These are phyloP conservation scores for Pistacia atlantica DNA, from an alignment of 345 rosid species.

Conservation along the genomic window DNA sequence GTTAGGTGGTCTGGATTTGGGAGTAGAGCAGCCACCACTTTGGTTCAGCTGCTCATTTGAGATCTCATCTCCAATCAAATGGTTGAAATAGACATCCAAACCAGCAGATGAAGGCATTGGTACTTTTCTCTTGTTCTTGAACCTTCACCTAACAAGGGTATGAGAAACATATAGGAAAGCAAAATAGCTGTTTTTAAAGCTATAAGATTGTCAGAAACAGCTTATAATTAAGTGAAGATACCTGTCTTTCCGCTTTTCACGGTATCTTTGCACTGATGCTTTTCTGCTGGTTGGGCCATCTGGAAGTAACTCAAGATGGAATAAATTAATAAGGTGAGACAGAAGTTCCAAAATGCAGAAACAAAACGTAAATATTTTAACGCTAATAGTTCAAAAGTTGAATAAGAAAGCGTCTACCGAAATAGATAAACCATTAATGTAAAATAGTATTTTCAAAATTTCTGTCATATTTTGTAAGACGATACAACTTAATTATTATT, in stretches of 20 bases:
- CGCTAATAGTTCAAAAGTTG: neutral
- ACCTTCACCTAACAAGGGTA: constrained; percentile 55
- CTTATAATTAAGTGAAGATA: constrained; percentile 23
- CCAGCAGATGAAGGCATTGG: constrained; percentile 34
- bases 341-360: neutral
- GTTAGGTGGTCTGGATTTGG: constrained; percentile 27
- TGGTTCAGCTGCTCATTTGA: constrained; percentile 28
- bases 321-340: neutral
- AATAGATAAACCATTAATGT: neutral
- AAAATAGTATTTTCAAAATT: too few species aligned
- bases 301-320: constrained; percentile 3
- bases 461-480: neutral
- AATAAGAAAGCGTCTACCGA: neutral
- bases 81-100: constrained; percentile 30
- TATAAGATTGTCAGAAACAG: constrained; percentile 9
- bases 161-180: constrained; percentile 34
- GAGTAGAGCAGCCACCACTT: constrained; percentile 21
- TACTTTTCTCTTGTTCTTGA: constrained; percentile 46
- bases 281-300: constrained; percentile 34
- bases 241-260: constrained; percentile 39
- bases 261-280: constrained; percentile 37
- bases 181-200: constrained; percentile 14
- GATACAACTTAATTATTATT: neutral
- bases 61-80: constrained; percentile 29
- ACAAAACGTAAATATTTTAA: neutral